Evolutionary conservation across 2,329 filamentous ascomycete genomes (phyloP), one percentile per base, ranked within the genome.

Genomic region (Phaeosphaeriaceae sp.): DNA sequence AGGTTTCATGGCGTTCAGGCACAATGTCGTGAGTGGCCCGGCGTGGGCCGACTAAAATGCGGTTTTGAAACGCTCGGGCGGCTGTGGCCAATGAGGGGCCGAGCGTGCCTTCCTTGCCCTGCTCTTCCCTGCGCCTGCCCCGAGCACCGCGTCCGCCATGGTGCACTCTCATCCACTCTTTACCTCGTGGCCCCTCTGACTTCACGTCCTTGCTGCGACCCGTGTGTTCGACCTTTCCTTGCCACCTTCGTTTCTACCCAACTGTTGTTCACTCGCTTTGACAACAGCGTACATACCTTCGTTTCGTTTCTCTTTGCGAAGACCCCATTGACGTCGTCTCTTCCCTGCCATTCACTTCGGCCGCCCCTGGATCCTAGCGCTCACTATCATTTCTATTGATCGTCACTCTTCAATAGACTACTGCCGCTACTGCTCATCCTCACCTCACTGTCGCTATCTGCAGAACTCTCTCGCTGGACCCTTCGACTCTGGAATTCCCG

Each of bases 181-280:
- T 61, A 58, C 64, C 62, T 64, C 67, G 47, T 54, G 55, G 45
- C 57, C 51, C 53, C 57, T 53, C 56, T 53, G 56, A 58, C 65
- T 48, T 69, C 65, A 67, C 56, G 57, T 56, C 56, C 41, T 52
- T 56, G 54, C 46, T 48, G 48, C 53, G 46, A 50, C 58, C 54
- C 60, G 56, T 57, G 55, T 60, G 47, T 46, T 56, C 53, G 56
- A 60, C 60, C 54, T 62, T 57, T 47, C 58, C 61, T 63, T 62
- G 61, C 63, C 51, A 56, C 62, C 56, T 69, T 72, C 68, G 62
- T 65, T 74, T 69, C 66, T 36, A 55, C 49, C 66, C 60, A 66
- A 59, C 60, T 72, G 69, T 66, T 72, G 69, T 70, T 73, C 73
- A 68, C 66, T 74, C 72, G 69, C 68, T 74, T 69, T 57, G 65